Evolutionary conservation across 108 stramenopile genomes (phyloP), one percentile per base, ranked within the genome.

Genomic region (Skeletonema potamos): DNA sequence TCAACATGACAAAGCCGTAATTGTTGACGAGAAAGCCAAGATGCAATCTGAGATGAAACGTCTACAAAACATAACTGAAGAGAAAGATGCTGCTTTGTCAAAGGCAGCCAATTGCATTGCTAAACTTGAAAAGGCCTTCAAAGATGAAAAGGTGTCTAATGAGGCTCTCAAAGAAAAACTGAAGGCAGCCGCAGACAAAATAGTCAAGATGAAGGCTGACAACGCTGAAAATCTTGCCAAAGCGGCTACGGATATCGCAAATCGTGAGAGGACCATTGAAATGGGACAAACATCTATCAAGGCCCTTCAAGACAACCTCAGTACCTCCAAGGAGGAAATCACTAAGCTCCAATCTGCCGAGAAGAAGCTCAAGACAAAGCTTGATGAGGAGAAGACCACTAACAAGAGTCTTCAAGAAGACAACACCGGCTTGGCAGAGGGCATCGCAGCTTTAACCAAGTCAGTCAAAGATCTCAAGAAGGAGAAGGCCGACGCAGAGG

Each of bases 401-500:
- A 51, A 51, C 22, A 51, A 51, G 48, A 20, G 20, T 0, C 48
- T 51, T 7, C 18, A 51, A 51, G 22, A 51, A 20, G 48, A 51
- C 9, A 51, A 51, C 22, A 6, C 22, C 1, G 48, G 48, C 6
- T 20, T 51, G 6, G 48, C 48, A 51, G 22, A 51, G 22, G 48
- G 17, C 5, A 24, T 51, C 22, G 1, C 48, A 1, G 22, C 22
- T 4, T 51, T 51, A 20, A 24, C 20, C 3, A 51, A 24, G 48
- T 18, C 48, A 22, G 48, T 51, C 8, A 51, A 51, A 51, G 48
- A 51, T 22, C 64, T 27, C 48, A 65, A 65, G 64, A 65, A 65
- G 26, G 55, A 56, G 48, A 54, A 26, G 48, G 22, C 27, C 10
- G 2, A 9, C n/a, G 12, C 54, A 55, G 64, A 54, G 15, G 64